These are phyloP conservation scores for Emericellopsis atlantica DNA, from an alignment of 2,329 filamentous ascomycete genomes.

Conservation along the genomic window DNA sequence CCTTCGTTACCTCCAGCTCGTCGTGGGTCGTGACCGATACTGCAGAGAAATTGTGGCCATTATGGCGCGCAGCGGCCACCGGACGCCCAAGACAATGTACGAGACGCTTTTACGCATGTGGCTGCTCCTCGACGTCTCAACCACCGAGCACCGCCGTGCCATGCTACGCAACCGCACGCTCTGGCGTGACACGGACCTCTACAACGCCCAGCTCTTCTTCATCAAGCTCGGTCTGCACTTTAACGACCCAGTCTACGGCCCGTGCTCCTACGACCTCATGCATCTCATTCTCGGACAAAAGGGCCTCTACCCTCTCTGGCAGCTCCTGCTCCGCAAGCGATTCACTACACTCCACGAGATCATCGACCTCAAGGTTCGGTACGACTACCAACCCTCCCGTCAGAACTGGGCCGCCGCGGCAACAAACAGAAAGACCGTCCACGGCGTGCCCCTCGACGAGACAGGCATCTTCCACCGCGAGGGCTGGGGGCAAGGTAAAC, in stretches of 20 bases:
- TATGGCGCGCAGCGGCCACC: constrained; percentile 44
- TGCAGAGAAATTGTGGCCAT: constrained; percentile 50
- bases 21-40: constrained; percentile 42
- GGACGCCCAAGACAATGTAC: constrained; percentile 34
- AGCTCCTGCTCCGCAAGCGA: constrained; percentile 44
- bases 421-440: constrained; percentile 17
- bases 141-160: constrained; percentile 37
- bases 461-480: constrained; percentile 42
- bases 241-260: constrained; percentile 46
- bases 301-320: constrained; percentile 41
- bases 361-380: constrained; percentile 43
- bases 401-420: constrained; percentile 4
- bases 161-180: constrained; percentile 38
- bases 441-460: constrained; percentile 37
- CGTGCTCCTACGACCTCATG: constrained; percentile 34
- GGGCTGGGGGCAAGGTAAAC: constrained; percentile 37
- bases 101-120: constrained; percentile 52
- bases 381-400: constrained; percentile 31
- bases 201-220: constrained; percentile 50
- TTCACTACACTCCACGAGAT: constrained; percentile 36
- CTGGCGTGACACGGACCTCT: constrained; percentile 49
- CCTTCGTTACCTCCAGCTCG: constrained; percentile 56
- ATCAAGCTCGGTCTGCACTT: constrained; percentile 62
- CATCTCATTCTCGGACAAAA: constrained; percentile 49
- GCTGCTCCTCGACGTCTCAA: constrained; percentile 57